Evolutionary conservation across 2,329 filamentous ascomycete species (phyloP).

Genomic region (Plectosphaerella cucumerina): DNA sequence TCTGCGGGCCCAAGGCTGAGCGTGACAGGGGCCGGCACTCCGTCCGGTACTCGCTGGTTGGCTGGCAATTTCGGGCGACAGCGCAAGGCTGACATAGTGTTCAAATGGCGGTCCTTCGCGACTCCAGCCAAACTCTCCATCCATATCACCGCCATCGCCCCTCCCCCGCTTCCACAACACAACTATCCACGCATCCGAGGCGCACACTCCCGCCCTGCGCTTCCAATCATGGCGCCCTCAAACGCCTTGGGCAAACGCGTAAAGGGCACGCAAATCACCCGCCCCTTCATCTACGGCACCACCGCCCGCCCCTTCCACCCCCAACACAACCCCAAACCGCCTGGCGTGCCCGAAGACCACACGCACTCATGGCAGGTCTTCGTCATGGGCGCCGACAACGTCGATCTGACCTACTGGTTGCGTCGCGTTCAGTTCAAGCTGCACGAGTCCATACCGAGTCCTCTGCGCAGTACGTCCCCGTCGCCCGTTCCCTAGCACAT

Average conservation of each 20-base stretch:
- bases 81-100: slow-evolving; percentile 8
- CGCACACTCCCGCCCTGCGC: background rate
- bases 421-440: slow-evolving; percentile 98
- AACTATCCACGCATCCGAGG: too few species aligned
- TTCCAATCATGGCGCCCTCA: slow-evolving; percentile 52
- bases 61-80: slow-evolving; percentile 4
- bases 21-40: background rate
- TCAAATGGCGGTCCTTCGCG: slow-evolving; percentile 3
- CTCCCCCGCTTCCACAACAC: too few species aligned
- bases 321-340: slow-evolving; percentile 70
- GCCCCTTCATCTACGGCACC: slow-evolving; percentile 70
- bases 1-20: background rate
- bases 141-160: too few species aligned
- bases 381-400: slow-evolving; percentile 83
- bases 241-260: slow-evolving; percentile 57
- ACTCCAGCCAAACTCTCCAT: background rate
- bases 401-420: slow-evolving; percentile 91
- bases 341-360: slow-evolving; percentile 78
- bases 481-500: background rate
- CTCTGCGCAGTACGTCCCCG: slow-evolving; percentile 63
- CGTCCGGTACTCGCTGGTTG: slow-evolving; percentile 9
- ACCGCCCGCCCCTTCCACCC: slow-evolving; percentile 78
- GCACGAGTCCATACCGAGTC: slow-evolving; percentile 93
- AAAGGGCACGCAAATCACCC: slow-evolving; percentile 60
- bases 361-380: slow-evolving; percentile 97